Evolutionary conservation across 345 rosid species (phyloP).

Genomic region (Lepidium didymum): DNA sequence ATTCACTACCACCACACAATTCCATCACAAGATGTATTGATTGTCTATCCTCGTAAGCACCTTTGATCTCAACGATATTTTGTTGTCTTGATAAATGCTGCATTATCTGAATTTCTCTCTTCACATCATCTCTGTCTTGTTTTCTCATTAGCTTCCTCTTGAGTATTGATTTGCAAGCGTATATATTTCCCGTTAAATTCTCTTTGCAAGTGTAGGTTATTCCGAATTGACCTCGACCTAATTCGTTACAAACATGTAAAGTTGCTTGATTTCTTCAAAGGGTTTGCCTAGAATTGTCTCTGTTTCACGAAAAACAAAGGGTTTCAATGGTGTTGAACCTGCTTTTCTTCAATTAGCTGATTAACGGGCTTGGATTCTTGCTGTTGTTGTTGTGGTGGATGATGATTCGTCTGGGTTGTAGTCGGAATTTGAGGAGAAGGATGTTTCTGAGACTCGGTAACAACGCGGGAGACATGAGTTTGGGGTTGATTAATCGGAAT

Average conservation of each 20-base stretch:
- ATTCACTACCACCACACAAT: slow-evolving; percentile 80
- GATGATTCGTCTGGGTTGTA: slow-evolving; percentile 5
- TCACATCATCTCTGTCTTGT: slow-evolving; percentile 60
- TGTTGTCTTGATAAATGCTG: slow-evolving; percentile 79
- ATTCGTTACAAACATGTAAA: slow-evolving; percentile 49
- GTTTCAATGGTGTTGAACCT: slow-evolving; percentile 16
- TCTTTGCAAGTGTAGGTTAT: slow-evolving; percentile 65
- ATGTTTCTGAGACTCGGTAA: slow-evolving; percentile 23
- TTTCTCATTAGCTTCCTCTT: slow-evolving; percentile 56
- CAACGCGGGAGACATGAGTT: slow-evolving; percentile 9
- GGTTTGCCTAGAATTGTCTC: slow-evolving; percentile 59
- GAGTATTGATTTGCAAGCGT: slow-evolving; percentile 78
- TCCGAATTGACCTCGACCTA: slow-evolving; percentile 91
- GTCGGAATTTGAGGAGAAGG: slow-evolving; percentile 22
- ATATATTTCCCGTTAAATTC: slow-evolving; percentile 45
- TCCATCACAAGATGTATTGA: slow-evolving; percentile 85
- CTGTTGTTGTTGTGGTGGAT: not conserved
- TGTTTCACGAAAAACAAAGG: slow-evolving; percentile 14
- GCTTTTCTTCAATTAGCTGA: not conserved
- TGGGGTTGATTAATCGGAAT: slow-evolving; percentile 14
- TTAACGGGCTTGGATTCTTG: slow-evolving; percentile 1
- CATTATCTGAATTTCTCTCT: slow-evolving; percentile 73
- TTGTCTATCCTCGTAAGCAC: slow-evolving; percentile 63
- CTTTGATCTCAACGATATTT: slow-evolving; percentile 68
- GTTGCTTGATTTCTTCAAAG: slow-evolving; percentile 49